phyloP scores from a whole-genome alignment of 306 rosid species.

The Glycine latifolia region DNA sequence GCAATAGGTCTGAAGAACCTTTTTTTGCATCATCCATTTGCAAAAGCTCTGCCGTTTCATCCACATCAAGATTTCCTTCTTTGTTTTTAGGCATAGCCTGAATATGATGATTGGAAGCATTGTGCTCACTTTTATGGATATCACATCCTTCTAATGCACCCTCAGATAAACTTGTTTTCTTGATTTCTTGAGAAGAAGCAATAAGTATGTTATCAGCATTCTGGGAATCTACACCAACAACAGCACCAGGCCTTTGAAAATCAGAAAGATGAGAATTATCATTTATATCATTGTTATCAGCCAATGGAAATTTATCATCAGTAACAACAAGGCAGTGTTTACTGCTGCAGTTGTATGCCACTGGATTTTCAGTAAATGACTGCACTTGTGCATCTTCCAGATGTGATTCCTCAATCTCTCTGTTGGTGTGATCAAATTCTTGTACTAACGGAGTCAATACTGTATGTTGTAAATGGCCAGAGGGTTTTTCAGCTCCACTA shows the following conservation, averaged over 20 bases:
- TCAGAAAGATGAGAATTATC: constrained; percentile 48
- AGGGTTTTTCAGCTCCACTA: constrained; percentile 39
- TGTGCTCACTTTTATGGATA: constrained; percentile 39
- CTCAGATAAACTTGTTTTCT: constrained; percentile 39
- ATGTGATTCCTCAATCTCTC: constrained; percentile 39
- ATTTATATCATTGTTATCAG: constrained; percentile 38
- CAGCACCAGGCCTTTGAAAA: constrained; percentile 46
- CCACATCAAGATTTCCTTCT: constrained; percentile 46
- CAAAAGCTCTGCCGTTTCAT: constrained; percentile 40
- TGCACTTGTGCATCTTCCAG: constrained; percentile 40
- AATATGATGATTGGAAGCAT: constrained; percentile 35
- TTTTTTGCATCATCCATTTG: constrained; percentile 42
- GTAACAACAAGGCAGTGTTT: constrained; percentile 23
- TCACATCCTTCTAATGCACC: constrained; percentile 40
- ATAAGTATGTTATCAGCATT: constrained; percentile 16
- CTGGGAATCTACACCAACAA: constrained; percentile 40
- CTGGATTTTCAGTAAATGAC: constrained; percentile 36
- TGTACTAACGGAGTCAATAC: constrained; percentile 21
- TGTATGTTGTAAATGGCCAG: constrained; percentile 19
- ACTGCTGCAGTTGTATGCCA: constrained; percentile 25
- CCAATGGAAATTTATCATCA: constrained; percentile 33
- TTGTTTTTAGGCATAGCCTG: constrained; percentile 39
- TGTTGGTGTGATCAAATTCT: constrained; percentile 39
- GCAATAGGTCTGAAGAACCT: constrained; percentile 42
- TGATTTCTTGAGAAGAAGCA: constrained; percentile 49